These are phyloP conservation scores for Baudoinia panamericana DNA, from an alignment of 495 filamentous ascomycete species.

Conservation along the genomic window DNA sequence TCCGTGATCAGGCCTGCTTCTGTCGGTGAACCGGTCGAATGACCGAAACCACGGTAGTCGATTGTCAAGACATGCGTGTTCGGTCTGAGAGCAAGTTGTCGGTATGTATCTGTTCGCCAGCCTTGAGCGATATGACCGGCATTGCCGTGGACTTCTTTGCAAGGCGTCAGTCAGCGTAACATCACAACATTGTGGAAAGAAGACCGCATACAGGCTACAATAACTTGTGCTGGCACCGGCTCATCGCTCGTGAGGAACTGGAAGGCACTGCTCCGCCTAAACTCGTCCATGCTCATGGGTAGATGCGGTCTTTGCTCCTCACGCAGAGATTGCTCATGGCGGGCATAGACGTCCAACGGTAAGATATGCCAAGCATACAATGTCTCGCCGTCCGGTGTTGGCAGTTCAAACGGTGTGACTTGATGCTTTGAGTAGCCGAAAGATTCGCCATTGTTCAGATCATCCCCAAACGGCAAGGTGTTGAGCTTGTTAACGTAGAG, in stretches of 20 bases:
- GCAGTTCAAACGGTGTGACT: conserved; percentile 29
- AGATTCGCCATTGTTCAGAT: conserved; percentile 56
- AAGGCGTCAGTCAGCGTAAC: not conserved
- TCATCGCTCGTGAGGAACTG: conserved; percentile 25
- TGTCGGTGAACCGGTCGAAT: conserved; percentile 63
- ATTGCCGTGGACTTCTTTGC: conserved; percentile 27
- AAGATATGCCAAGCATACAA: conserved; percentile 33
- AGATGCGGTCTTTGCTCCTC: conserved; percentile 8
- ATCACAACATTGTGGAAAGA: not conserved
- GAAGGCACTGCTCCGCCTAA: conserved; percentile 23
- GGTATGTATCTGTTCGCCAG: conserved; percentile 39
- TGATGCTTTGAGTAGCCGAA: conserved; percentile 61
- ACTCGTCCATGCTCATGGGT: conserved; percentile 20
- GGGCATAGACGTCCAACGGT: conserved; percentile 28
- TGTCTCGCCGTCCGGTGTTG: conserved; percentile 26
- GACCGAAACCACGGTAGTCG: conserved; percentile 85
- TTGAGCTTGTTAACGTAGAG: conserved; percentile 68
- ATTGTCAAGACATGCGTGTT: conserved; percentile 56
- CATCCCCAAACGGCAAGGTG: conserved; percentile 47
- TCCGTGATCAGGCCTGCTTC: conserved; percentile 76
- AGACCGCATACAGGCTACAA: conserved; percentile 26
- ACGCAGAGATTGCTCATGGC: conserved; percentile 23
- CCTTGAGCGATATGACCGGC: conserved; percentile 42
- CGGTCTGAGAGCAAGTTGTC: conserved; percentile 29
- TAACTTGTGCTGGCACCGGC: conserved; percentile 21